These are phyloP conservation scores for Juglanconis sp. DNA, from an alignment of 2,329 filamentous ascomycete species.

Conservation along the genomic window DNA sequence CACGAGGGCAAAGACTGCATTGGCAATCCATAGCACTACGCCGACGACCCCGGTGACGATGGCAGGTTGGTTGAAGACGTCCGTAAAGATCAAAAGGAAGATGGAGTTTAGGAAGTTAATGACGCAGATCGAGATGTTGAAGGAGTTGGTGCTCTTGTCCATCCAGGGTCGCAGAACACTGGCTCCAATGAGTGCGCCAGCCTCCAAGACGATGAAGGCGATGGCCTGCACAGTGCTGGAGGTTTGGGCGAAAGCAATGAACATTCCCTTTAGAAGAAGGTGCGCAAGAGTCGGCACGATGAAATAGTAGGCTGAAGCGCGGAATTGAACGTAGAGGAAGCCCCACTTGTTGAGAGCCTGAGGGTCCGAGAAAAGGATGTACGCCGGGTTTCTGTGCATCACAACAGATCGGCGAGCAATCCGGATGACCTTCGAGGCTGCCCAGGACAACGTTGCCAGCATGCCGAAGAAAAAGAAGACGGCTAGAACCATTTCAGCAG, in stretches of 20 bases:
- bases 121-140: conserved; percentile 88
- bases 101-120: conserved; percentile 90
- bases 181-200: conserved; percentile 70
- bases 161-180: conserved; percentile 89
- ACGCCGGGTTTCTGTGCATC: conserved; percentile 95
- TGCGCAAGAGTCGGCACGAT: conserved; percentile 78
- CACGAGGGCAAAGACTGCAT: conserved; percentile 78
- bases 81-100: conserved; percentile 84
- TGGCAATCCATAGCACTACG: conserved; percentile 83
- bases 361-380: conserved; percentile 96
- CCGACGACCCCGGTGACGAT: conserved; percentile 86
- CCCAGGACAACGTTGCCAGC: conserved; percentile 75
- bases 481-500: conserved; percentile 80
- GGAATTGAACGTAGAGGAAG: conserved; percentile 95
- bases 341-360: conserved; percentile 95
- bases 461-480: conserved; percentile 86
- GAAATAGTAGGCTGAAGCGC: conserved; percentile 93
- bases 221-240: conserved; percentile 73
- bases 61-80: conserved; percentile 78
- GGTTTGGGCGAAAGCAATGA: conserved; percentile 77
- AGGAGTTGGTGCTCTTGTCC: conserved; percentile 97
- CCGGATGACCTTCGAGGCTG: conserved; percentile 82
- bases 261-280: conserved; percentile 82
- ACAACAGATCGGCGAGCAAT: conserved; percentile 83
- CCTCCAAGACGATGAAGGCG: conserved; percentile 79